Evolutionary conservation across 768 basidiomycete genomes (phyloP).

Genomic region (Strobilomyces confusus): DNA sequence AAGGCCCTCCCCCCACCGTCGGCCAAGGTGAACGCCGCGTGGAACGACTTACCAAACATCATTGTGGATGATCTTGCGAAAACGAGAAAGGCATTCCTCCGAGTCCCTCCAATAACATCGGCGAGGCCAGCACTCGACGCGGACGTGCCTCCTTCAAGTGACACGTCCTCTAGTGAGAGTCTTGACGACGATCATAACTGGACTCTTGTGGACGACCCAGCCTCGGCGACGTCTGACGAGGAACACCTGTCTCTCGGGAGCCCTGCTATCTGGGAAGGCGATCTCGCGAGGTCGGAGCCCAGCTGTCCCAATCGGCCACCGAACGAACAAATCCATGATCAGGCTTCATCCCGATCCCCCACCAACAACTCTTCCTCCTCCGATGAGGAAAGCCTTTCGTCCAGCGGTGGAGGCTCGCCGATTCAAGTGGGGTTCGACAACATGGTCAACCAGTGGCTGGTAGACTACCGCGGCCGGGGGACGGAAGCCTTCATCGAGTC

Average conservation of each 20-base stretch:
- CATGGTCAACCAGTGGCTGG: slow-evolving; percentile 16
- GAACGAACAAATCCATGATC: not conserved
- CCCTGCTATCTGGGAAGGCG: not conserved
- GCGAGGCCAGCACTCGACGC: not conserved
- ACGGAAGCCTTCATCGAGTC: slow-evolving; percentile 13
- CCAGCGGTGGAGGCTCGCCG: not conserved
- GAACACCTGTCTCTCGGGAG: not conserved
- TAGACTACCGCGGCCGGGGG: slow-evolving; percentile 21
- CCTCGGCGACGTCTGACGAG: slow-evolving; percentile 1
- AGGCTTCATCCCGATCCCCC: not conserved
- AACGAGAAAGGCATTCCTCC: not conserved
- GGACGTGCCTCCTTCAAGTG: slow-evolving; percentile 1
- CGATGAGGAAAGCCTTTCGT: slow-evolving; percentile 10
- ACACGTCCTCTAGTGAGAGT: not conserved
- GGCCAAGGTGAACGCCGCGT: slow-evolving; percentile 15
- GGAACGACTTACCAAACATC: slow-evolving; percentile 26
- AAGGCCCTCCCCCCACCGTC: slow-evolving; percentile 17
- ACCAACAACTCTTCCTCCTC: slow-evolving; percentile 5
- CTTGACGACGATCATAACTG: not conserved
- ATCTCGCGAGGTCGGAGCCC: not conserved
- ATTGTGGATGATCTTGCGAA: slow-evolving; percentile 8
- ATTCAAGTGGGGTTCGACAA: slow-evolving; percentile 10
- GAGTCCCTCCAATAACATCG: slow-evolving; percentile 23
- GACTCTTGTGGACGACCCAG: not conserved
- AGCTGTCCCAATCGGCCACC: not conserved